Evolutionary conservation across 345 rosid genomes (phyloP).

Genomic region (Linum trigynum): DNA sequence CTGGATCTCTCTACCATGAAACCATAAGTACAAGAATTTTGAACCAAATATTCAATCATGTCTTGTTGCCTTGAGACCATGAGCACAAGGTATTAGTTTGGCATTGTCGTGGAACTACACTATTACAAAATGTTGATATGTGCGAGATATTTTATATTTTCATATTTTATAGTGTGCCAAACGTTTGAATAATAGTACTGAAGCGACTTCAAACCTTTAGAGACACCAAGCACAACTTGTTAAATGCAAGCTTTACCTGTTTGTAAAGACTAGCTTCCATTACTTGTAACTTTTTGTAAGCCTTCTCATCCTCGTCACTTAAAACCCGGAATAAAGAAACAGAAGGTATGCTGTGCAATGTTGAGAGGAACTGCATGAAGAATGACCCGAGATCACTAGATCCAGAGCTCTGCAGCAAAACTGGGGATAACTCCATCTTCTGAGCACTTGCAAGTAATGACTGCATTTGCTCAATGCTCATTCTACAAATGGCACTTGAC

Average conservation of each 20-base stretch:
- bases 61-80: background rate
- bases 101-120: background rate
- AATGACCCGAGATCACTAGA: slow-evolving; percentile 63
- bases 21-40: background rate
- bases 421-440: slow-evolving; percentile 43
- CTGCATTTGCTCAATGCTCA: slow-evolving; percentile 91
- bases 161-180: background rate
- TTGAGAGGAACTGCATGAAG: slow-evolving; percentile 73
- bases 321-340: slow-evolving; percentile 77
- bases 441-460: slow-evolving; percentile 63
- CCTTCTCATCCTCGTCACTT: slow-evolving; percentile 67
- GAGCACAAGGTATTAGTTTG: background rate
- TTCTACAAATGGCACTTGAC: slow-evolving; percentile 59
- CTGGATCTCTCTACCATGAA: background rate
- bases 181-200: background rate
- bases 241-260: slow-evolving; percentile 37
- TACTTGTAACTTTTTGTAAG: slow-evolving; percentile 55
- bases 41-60: background rate
- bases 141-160: background rate
- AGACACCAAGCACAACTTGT: background rate
- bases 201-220: background rate
- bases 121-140: background rate
- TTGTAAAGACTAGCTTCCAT: slow-evolving; percentile 61
- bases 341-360: slow-evolving; percentile 84
- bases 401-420: slow-evolving; percentile 43